These are phyloP conservation scores for Talaromyces sp. DNA, from an alignment of 2,329 filamentous ascomycete species.

Conservation along the genomic window DNA sequence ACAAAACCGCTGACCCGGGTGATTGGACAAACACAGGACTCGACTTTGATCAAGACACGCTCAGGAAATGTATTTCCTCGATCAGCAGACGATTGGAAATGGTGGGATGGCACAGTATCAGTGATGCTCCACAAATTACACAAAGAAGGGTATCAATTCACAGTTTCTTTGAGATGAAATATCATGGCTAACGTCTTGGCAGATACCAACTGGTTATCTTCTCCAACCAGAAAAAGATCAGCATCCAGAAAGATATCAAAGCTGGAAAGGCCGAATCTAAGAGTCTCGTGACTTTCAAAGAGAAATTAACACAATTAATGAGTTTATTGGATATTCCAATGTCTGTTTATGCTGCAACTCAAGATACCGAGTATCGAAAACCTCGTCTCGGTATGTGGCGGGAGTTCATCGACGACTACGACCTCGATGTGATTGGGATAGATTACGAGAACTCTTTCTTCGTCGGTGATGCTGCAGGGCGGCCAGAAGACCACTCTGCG, in stretches of 20 bases:
- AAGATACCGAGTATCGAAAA: conserved; percentile 80
- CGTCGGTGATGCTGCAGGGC: conserved; percentile 78
- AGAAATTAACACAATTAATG: conserved; percentile 72
- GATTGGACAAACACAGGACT: conserved; percentile 68
- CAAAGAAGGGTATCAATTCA: conserved; percentile 61
- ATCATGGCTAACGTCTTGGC: conserved; percentile 6
- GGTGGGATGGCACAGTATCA: conserved; percentile 81
- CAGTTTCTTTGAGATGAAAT: neutral
- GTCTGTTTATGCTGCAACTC: conserved; percentile 83
- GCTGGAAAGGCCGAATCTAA: conserved; percentile 67
- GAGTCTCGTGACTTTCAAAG: conserved; percentile 78
- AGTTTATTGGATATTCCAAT: conserved; percentile 69
- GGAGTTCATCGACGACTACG: conserved; percentile 64
- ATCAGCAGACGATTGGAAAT: conserved; percentile 82
- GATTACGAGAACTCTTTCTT: conserved; percentile 76
- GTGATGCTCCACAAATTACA: conserved; percentile 67
- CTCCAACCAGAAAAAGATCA: conserved; percentile 86
- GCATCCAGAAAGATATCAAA: conserved; percentile 73
- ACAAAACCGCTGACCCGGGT: neutral
- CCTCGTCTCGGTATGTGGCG: conserved; percentile 89
- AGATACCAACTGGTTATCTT: conserved; percentile 78
- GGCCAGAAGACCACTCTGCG: conserved; percentile 60
- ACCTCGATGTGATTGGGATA: conserved; percentile 59
- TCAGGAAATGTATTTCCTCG: conserved; percentile 79
- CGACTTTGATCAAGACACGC: conserved; percentile 77